phyloP scores from a whole-genome alignment of 768 basidiomycete genomes.

The Pulveroboletus frians region DNA sequence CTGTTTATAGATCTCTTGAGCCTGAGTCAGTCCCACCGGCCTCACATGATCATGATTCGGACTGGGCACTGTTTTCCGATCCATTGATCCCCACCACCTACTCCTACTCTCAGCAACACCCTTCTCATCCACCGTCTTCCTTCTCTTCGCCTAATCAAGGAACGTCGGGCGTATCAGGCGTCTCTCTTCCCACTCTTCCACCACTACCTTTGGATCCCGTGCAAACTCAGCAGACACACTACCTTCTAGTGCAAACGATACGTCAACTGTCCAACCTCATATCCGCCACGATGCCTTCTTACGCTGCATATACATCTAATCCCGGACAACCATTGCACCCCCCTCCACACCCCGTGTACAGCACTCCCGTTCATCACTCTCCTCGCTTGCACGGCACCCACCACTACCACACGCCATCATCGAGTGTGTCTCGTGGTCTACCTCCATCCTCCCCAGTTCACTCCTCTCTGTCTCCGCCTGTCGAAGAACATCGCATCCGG shows the following conservation, averaged over 20 bases:
- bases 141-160: slow-evolving; percentile 16
- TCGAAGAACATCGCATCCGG: slow-evolving; percentile 31
- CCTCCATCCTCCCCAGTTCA: slow-evolving; percentile 49
- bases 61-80: slow-evolving; percentile 9
- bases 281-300: slow-evolving; percentile 27
- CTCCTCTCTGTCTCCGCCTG: slow-evolving; percentile 35
- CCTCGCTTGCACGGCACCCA: slow-evolving; percentile 18
- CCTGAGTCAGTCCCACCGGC: slow-evolving; percentile 3
- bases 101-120: slow-evolving; percentile 14
- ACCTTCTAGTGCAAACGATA: slow-evolving; percentile 37
- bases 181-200: slow-evolving; percentile 27
- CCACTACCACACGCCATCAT: slow-evolving; percentile 29
- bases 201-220: slow-evolving; percentile 24
- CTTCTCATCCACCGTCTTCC: slow-evolving; percentile 13
- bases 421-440: slow-evolving; percentile 41
- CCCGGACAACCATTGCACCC: slow-evolving; percentile 23
- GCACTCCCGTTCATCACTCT: slow-evolving; percentile 8
- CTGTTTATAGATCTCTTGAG: slow-evolving; percentile 8
- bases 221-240: slow-evolving; percentile 36
- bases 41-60: not conserved
- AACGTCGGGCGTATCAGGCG: slow-evolving; percentile 11
- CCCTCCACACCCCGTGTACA: slow-evolving; percentile 7
- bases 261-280: slow-evolving; percentile 38
- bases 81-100: slow-evolving; percentile 20
- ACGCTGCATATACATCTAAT: slow-evolving; percentile 12